These are phyloP conservation scores for Aegilops bicornis DNA, from an alignment of 176 grass and related monocot species.

Conservation along the genomic window DNA sequence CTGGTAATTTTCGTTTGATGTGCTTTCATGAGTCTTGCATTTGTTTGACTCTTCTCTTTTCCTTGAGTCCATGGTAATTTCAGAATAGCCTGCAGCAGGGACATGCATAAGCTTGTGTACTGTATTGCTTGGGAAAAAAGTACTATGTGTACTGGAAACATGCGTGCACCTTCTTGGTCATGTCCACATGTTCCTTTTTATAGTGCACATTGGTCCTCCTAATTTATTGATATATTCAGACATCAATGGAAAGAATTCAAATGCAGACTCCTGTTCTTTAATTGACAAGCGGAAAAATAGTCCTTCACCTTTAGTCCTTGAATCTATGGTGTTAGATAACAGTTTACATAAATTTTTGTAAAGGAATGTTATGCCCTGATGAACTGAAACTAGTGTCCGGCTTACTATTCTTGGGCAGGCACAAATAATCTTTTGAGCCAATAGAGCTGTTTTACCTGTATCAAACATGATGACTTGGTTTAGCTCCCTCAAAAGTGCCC, in stretches of 20 bases:
- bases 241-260: neutral
- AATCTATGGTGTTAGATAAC: neutral
- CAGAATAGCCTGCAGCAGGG: neutral
- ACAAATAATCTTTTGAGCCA: neutral
- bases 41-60: neutral
- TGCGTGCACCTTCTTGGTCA: neutral
- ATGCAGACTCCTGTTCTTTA: neutral
- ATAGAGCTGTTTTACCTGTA: neutral
- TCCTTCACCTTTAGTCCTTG: neutral
- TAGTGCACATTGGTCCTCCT: neutral
- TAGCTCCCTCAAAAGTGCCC: too few species aligned
- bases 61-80: neutral
- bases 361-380: neutral
- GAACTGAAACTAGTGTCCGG: neutral
- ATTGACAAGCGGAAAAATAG: neutral
- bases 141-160: neutral
- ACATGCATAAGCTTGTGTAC: neutral
- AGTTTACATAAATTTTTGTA: neutral
- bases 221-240: neutral
- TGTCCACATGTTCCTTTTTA: neutral
- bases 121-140: neutral
- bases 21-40: neutral
- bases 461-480: neutral
- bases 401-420: neutral
- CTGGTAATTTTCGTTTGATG: neutral